Percentiles rank a stretch among this genome's conserved stretches.
These are phyloP conservation scores for Arthonia radiata DNA, from an alignment of 495 filamentous ascomycete genomes.

Conservation along the genomic window DNA sequence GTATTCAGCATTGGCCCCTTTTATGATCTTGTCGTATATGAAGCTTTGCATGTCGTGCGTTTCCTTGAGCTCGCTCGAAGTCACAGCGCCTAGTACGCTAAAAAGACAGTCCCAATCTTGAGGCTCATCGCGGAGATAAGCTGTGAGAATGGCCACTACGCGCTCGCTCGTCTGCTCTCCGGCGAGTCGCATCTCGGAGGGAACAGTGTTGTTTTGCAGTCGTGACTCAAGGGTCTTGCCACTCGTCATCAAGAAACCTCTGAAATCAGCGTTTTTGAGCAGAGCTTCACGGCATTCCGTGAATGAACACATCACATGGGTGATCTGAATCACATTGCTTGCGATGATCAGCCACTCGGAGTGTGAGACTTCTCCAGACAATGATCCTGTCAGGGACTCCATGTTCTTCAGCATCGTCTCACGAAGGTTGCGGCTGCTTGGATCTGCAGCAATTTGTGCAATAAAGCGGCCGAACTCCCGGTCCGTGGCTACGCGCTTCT, in stretches of 20 bases:
- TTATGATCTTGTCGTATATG: slow-evolving; percentile 68
- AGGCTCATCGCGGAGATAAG: slow-evolving; percentile 44
- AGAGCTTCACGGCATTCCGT: slow-evolving; percentile 42
- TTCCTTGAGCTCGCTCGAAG: slow-evolving; percentile 53
- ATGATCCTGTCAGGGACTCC: slow-evolving; percentile 34
- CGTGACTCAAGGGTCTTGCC: slow-evolving; percentile 54
- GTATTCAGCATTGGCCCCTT: slow-evolving; percentile 65
- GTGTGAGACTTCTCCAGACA: slow-evolving; percentile 38
- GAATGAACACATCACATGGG: slow-evolving; percentile 45
- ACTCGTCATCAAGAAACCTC: slow-evolving; percentile 34
- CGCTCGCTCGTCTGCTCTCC: slow-evolving; percentile 76
- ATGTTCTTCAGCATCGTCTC: slow-evolving; percentile 49
- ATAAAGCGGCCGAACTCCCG: slow-evolving; percentile 82
- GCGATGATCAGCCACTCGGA: slow-evolving; percentile 44
- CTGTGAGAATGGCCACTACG: slow-evolving; percentile 63
- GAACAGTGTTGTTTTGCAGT: slow-evolving; percentile 40
- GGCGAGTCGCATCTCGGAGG: slow-evolving; percentile 49
- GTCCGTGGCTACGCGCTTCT: slow-evolving; percentile 49
- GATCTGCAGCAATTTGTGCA: slow-evolving; percentile 62
- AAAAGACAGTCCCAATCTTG: slow-evolving; percentile 80
- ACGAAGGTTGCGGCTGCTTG: slow-evolving; percentile 48
- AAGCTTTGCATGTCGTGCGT: no score
- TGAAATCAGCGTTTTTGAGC: slow-evolving; percentile 45
- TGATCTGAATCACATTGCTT: slow-evolving; percentile 70
- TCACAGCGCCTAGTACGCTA: slow-evolving; percentile 60